These are phyloP conservation scores for Knufia fluminis DNA, from an alignment of 2,329 filamentous ascomycete species.

Conservation along the genomic window DNA sequence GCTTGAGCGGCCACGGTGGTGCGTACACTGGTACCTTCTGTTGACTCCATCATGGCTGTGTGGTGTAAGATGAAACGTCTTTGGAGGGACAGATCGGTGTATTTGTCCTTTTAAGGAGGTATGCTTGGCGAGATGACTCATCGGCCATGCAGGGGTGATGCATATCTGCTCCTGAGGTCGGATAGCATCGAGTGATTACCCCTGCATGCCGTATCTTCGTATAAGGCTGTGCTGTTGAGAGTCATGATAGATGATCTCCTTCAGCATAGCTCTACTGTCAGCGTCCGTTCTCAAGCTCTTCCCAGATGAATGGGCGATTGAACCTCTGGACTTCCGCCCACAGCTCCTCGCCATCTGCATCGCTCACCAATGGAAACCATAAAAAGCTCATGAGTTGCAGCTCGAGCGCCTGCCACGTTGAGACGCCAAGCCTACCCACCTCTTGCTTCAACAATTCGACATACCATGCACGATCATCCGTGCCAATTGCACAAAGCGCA, in stretches of 20 bases:
- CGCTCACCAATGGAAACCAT: conserved; percentile 22
- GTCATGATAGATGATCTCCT: too few species aligned
- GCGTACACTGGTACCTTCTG: not conserved
- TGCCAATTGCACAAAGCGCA: conserved; percentile 30
- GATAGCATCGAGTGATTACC: too few species aligned
- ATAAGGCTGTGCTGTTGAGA: too few species aligned
- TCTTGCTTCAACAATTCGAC: conserved; percentile 23
- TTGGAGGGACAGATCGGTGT: too few species aligned
- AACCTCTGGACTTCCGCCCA: conserved; percentile 20
- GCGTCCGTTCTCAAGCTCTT: not conserved
- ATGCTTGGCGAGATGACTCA: too few species aligned
- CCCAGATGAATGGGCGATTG: not conserved
- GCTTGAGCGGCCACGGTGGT: not conserved
- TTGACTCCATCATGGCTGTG: too few species aligned
- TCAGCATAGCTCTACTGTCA: too few species aligned
- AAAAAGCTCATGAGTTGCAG: conserved; percentile 18
- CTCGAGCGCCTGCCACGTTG: conserved; percentile 18
- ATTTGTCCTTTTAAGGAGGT: too few species aligned
- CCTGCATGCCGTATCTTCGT: too few species aligned
- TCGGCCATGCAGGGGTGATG: too few species aligned
- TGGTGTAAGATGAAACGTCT: too few species aligned
- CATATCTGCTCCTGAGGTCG: too few species aligned
- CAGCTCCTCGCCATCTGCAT: conserved; percentile 20
- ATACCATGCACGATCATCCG: conserved; percentile 28
- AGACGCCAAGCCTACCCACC: conserved; percentile 15